phyloP scores from a whole-genome alignment of 192 early-diverging fungal genomes.

The Backusella liffmaniae region DNA sequence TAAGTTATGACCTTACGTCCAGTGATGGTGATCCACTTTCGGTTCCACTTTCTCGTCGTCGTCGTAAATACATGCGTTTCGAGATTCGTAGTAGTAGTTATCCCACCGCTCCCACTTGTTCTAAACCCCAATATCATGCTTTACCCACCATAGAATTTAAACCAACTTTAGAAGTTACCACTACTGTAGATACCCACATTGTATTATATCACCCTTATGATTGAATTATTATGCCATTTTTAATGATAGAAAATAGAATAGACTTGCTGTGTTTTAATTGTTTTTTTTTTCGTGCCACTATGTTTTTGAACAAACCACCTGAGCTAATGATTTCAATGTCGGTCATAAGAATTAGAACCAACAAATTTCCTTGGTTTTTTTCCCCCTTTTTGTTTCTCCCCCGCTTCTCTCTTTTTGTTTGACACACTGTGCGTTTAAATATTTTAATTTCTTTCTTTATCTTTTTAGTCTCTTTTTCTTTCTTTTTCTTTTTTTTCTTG shows the following conservation, averaged over 20 bases:
- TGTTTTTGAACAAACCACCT: too few relatives aligned
- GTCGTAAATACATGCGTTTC: constrained; percentile 1
- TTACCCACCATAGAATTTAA: constrained; percentile 1
- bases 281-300: background rate
- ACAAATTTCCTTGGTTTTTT: constrained; percentile 4
- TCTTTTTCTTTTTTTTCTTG: background rate
- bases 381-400: background rate
- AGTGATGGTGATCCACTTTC: background rate
- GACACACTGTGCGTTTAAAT: constrained; percentile 6
- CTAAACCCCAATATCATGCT: background rate
- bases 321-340: too few relatives aligned
- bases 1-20: background rate
- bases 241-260: background rate
- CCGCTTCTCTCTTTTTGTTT: background rate
- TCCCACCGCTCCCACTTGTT: background rate
- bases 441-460: constrained; percentile 10
- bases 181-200: constrained; percentile 2
- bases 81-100: background rate
- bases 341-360: background rate
- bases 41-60: background rate
- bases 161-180: background rate
- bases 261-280: background rate
- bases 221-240: background rate
- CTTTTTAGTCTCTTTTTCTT: background rate
- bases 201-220: background rate